Evolutionary conservation across 164 flowering plant species (phyloP), one percentile per base, ranked within the genome.

Genomic region (Annona squamosa): DNA sequence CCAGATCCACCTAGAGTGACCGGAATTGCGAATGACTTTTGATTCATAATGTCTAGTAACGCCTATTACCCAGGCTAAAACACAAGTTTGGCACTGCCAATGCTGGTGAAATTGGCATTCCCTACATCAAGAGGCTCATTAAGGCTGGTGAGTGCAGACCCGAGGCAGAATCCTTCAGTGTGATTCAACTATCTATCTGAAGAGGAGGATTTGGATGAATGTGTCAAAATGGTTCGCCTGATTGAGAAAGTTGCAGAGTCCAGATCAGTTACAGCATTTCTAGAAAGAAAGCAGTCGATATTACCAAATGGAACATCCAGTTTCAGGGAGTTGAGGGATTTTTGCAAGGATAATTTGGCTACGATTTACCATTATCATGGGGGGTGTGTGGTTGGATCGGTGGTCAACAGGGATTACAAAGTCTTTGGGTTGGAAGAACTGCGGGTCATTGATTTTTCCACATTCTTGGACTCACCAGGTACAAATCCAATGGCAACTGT

Each of bases 401-500:
- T 26, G 37, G 81, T 83, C 3, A 85, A 83, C 70, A 6, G 68
- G 4, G 81, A 82, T 67, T 81, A 79, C 52, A 83, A 44, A 66
- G 85, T 82, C 0, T 69, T 59, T 71, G 87, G 86, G 5, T 77
- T 85, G 2, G 52, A 79, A 5, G 81, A 84, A 2, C 64, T 86
- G 46, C 74, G 86, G 37, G 82, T 84, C 4, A 46, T 86, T 37
- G 85, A 86, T 76, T 87, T 84, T 19, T 83, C 87, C 16, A 80
- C 83, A 5, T 81, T 86, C 48, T 12, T 56, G 7, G 82, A 79
- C 12, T 82, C 87, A 6, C 87, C 89, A 4, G 82, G 82, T 26
- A 80, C 86, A 63, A 84, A 83, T 63, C 87, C 82, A n/a, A 79
- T 77, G 82, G 86, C 84, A 26, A 85, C 85, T 4, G 43, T 84